A percentile compares a stretch with the other conserved stretches of the same genome.
phyloP scores from a whole-genome alignment of 2,329 filamentous ascomycete genomes.

The Sporothrix brasiliensis region DNA sequence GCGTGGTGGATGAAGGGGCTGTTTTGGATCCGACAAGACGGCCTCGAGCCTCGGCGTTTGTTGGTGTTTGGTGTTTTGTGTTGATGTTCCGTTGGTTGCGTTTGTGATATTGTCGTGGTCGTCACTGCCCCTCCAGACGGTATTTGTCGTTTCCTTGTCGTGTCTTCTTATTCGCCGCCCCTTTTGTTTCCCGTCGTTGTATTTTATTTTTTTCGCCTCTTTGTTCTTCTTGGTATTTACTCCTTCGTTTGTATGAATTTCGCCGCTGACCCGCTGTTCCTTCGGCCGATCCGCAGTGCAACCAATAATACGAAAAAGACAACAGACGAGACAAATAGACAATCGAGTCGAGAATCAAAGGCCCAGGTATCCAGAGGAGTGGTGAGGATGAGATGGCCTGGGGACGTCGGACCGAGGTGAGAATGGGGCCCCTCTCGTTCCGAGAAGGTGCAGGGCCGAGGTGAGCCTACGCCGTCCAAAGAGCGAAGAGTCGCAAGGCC shows the following conservation, averaged over 20 bases:
- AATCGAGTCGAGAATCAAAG: not conserved
- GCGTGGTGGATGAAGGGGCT: not conserved
- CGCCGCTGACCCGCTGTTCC: not conserved
- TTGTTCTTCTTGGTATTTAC: not conserved
- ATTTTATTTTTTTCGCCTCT: not conserved
- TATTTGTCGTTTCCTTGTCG: not conserved
- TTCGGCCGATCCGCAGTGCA: not conserved
- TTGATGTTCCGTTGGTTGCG: not conserved
- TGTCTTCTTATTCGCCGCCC: not conserved
- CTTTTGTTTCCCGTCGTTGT: not conserved
- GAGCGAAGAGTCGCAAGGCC: not conserved
- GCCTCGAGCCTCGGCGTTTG: constrained; percentile 13
- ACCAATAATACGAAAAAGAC: not conserved
- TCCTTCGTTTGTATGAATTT: too few species aligned
- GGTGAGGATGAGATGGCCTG: too few species aligned
- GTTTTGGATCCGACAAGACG: not conserved
- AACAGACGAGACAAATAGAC: not conserved
- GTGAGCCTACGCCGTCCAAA: not conserved
- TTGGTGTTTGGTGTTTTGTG: not conserved
- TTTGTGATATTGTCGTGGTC: not conserved
- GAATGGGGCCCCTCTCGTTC: not conserved
- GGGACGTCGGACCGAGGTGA: too few species aligned
- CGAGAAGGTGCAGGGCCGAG: not conserved
- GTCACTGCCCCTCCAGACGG: not conserved
- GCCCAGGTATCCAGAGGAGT: too few species aligned